Evolutionary conservation across 2,329 filamentous ascomycete species (phyloP).

Genomic region (Fusarium coicis): DNA sequence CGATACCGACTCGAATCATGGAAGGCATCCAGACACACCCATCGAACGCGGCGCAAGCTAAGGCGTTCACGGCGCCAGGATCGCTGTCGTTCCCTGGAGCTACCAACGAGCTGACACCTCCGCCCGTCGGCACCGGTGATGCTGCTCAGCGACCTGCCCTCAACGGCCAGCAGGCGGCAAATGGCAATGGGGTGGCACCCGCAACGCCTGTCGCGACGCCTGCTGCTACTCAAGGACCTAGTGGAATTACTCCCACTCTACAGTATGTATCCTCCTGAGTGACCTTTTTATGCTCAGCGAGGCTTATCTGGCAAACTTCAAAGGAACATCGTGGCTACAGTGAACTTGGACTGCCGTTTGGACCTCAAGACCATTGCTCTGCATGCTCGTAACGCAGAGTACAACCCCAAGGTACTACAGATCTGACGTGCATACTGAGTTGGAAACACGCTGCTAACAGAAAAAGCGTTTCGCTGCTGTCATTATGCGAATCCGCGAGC

Average conservation of each 20-base stretch:
- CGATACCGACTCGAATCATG: slow-evolving; percentile 66
- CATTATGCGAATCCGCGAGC: slow-evolving; percentile 99
- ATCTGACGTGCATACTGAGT: slow-evolving; percentile 32
- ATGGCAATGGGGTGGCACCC: slow-evolving; percentile 85
- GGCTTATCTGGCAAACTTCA: slow-evolving; percentile 61
- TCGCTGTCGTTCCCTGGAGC: slow-evolving; percentile 93
- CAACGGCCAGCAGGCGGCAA: slow-evolving; percentile 67
- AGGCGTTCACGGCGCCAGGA: slow-evolving; percentile 92
- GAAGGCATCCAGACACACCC: slow-evolving; percentile 93
- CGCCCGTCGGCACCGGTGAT: slow-evolving; percentile 78
- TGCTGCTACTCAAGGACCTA: slow-evolving; percentile 82
- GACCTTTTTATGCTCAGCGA: slow-evolving; percentile 52
- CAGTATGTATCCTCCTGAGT: slow-evolving; percentile 81
- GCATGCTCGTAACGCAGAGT: slow-evolving; percentile 97
- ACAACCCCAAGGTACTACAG: slow-evolving; percentile 90
- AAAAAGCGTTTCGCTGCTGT: slow-evolving; percentile 94
- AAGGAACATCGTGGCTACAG: slow-evolving; percentile 99
- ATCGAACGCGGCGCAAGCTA: slow-evolving; percentile 89
- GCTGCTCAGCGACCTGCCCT: slow-evolving; percentile 47
- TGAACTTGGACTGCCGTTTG: slow-evolving; percentile 96
- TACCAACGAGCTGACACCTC: slow-evolving; percentile 79
- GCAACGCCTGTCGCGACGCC: slow-evolving; percentile 92
- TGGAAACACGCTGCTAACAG: slow-evolving; percentile 46
- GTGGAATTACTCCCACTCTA: slow-evolving; percentile 91
- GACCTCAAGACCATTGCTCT: slow-evolving; percentile 99